Conservation (phyloP, 768 basidiomycete genomes). For the Suillus subluteus region DNA sequence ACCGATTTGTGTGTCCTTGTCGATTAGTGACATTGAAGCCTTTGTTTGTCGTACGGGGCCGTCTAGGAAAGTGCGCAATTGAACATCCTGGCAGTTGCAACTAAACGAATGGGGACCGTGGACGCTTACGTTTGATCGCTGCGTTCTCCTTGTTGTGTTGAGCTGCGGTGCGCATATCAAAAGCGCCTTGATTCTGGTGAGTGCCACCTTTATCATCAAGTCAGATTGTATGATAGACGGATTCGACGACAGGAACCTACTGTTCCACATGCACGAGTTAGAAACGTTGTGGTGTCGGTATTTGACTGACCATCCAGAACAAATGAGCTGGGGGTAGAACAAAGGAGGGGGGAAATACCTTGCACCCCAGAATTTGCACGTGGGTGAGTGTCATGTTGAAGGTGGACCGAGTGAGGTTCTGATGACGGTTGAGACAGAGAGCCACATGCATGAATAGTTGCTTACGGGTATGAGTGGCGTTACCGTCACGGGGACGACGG, state of each 20-base stretch:
- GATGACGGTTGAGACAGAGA: background rate
- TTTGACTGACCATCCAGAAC: background rate
- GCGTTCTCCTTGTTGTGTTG: constrained; percentile 10
- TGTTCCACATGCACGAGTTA: background rate
- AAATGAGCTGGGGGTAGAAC: no score
- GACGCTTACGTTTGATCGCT: background rate
- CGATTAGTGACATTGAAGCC: no score
- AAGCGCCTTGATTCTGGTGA: background rate
- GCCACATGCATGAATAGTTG: background rate
- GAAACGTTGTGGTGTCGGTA: background rate
- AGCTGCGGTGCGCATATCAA: constrained; percentile 1
- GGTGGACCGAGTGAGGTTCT: background rate
- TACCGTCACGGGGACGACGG: background rate
- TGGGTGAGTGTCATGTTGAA: background rate
- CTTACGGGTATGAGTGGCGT: background rate
- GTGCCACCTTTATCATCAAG: background rate
- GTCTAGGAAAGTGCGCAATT: background rate
- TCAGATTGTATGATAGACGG: background rate
- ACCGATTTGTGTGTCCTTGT: background rate
- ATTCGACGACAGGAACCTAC: background rate
- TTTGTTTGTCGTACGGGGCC: background rate
- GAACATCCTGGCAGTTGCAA: background rate
- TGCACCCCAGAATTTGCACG: no score
- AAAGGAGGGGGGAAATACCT: background rate
- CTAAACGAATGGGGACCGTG: background rate